Evolutionary conservation across 805 yeast genomes (phyloP), one percentile per base, ranked within the genome.

Genomic region (Nematodospora valgi): DNA sequence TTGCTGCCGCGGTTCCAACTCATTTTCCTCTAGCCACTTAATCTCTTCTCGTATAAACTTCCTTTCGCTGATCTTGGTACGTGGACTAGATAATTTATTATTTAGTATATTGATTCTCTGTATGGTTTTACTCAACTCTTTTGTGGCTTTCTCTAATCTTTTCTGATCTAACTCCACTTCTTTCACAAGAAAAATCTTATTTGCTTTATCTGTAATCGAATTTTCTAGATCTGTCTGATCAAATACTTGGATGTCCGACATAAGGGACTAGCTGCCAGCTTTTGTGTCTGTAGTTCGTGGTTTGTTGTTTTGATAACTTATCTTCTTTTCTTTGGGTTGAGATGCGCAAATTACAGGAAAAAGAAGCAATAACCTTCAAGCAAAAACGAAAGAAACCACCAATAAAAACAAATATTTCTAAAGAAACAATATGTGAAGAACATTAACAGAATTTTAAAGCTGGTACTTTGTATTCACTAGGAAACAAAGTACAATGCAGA

Each of bases 171-270:
- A 62, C 45, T 84, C 95, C 1, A 74, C 59, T 32, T 86, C 88
- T 34, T 80, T 78, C 25, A 69, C 58, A 1, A 72, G 61, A 32
- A 89, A 69, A 3, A 75, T 76, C 36, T 65, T 63, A 41, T 80
- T 78, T 0, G 96, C 95, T 58, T 76, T 65, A 22, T 68, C 65
- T 12, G 87, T 86, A 22, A 91, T 80, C 38, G 74, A 66, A 30
- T 76, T 62, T 50, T 89, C 98, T n/a, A 91, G 58, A 6, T 80
- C 79, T 35, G 75, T 79, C 56, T 93, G 98, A 47, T 85, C 88
- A 39, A 87, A 78, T 3, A 86, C 64, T 48, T 68, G 68, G 19
- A 85, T 59, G 11, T 60, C 64, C 8, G 59, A 40, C 4, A 20
- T n/a, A n/a, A n/a, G n/a, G n/a, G n/a, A n/a, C n/a, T n/a, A n/a